Percentiles rank a stretch among this genome's conserved stretches.
Conservation (phyloP, 768 basidiomycete genomes). For the Boletus reticulatus region DNA sequence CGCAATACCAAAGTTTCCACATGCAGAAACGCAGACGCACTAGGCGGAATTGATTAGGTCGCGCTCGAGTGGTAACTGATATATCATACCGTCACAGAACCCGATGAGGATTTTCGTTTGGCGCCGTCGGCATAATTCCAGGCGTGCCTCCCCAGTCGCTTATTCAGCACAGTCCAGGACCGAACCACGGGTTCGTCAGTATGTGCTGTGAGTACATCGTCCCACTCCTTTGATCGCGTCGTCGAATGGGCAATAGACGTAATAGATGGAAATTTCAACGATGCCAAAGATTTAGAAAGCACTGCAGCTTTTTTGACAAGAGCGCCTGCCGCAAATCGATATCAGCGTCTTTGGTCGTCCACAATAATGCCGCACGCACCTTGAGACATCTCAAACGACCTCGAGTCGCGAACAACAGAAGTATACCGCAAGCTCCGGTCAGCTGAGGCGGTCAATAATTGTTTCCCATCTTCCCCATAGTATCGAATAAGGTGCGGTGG, state of each 20-base stretch:
- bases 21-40: conserved; percentile 88
- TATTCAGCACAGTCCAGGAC: conserved; percentile 85
- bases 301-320: conserved; percentile 76
- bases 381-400: conserved; percentile 94
- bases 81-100: conserved; percentile 66
- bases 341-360: background rate
- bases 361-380: conserved; percentile 42
- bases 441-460: conserved; percentile 81
- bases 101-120: conserved; percentile 49
- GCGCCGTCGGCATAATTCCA: conserved; percentile 54
- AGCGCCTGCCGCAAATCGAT: conserved; percentile 54
- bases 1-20: conserved; percentile 92
- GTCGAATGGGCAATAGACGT: conserved; percentile 76
- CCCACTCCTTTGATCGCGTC: conserved; percentile 91
- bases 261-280: conserved; percentile 82
- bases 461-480: conserved; percentile 97
- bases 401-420: conserved; percentile 91
- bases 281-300: conserved; percentile 74
- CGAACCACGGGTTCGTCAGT: conserved; percentile 78
- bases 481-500: conserved; percentile 92
- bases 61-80: background rate
- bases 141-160: conserved; percentile 74
- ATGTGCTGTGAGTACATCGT: conserved; percentile 92
- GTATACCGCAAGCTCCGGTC: conserved; percentile 90
- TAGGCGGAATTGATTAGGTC: conserved; percentile 25